Base-by-base conservation (phyloP, 129 eudicot species). In the Saussurea involucrata region DNA sequence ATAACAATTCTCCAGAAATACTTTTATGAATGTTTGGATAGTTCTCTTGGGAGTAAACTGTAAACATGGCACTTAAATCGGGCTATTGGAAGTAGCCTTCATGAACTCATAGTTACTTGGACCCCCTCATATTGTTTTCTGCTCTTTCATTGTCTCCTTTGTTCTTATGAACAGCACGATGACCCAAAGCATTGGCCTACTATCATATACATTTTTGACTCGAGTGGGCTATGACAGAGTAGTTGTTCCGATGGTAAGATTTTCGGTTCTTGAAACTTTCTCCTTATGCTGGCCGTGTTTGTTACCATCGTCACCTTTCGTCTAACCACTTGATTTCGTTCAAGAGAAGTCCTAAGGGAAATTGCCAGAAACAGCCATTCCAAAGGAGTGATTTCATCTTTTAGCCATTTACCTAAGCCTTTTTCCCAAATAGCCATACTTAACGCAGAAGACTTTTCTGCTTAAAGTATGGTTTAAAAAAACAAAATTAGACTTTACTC, bases 161-260 rank as follows among this genome's bases (percentile, higher is more conserved):
- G 73, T 73, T 78, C 15, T 64, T 77, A 15, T 80, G 66, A 68
- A 17, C 89, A 94, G 98, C 84, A 91, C 36, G 63, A 33, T 70
- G 57, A 87, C 92, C 31, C 98, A 91, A 74, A 94, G 98, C 84
- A 72, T 91, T 66, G 98, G 97, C 42, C 97, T 94, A 71, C 83
- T 94, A 29, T 94, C 97, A 29, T 94, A 87, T 80, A 94, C 98
- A 72, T 94, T 80, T 85, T 70, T 94, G 82, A 89, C 85, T 49
- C 89, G 84, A 79, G 79, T 86, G 46, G 84, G 96, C 32, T 86
- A 87, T 44, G 85, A 91, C 91, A 85, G 90, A 77, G 88, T 94
- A 84, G 97, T 94, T 13, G 98, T 94, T 37, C 98, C 98, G 0
- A 88, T 91, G 98, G 98, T 94, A 85, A 87, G 93, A 64, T 22